These are phyloP conservation scores for Wickerhamomyces rabaulensis DNA, from an alignment of 805 yeast species.

Conservation along the genomic window DNA sequence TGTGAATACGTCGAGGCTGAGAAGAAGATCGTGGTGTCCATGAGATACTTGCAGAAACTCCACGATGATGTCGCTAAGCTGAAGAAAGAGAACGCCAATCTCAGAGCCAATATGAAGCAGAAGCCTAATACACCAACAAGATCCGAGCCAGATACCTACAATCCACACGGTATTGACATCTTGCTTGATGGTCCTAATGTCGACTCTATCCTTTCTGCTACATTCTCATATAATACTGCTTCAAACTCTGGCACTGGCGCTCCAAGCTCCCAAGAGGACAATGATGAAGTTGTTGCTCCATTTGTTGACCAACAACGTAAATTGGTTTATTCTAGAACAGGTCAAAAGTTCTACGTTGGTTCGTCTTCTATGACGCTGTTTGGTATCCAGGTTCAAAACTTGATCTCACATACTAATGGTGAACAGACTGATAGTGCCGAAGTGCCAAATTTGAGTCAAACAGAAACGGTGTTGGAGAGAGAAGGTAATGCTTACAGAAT, in stretches of 20 bases:
- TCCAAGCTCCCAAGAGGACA: constrained; percentile 1
- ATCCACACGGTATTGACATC: constrained; percentile 9
- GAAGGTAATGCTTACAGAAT: constrained; percentile 76
- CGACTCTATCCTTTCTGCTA: constrained; percentile 20
- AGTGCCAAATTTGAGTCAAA: constrained; percentile 12
- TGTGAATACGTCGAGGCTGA: constrained; percentile 74
- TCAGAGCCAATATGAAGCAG: constrained; percentile 33
- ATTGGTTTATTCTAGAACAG: constrained; percentile 67
- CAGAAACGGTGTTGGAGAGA: constrained; percentile 60
- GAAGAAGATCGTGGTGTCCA: constrained; percentile 65
- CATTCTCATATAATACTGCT: constrained; percentile 22
- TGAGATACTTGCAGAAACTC: constrained; percentile 60
- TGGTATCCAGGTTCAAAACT: constrained; percentile 69
- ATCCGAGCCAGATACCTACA: background rate
- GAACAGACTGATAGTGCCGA: constrained; percentile 19
- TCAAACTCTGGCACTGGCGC: constrained; percentile 14
- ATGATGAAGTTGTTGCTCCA: constrained; percentile 59
- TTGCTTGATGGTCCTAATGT: constrained; percentile 20
- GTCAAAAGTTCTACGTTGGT: constrained; percentile 72
- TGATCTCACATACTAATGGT: constrained; percentile 33
- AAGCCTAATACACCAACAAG: background rate
- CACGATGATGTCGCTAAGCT: constrained; percentile 63
- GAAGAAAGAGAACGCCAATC: constrained; percentile 58
- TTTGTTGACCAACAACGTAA: constrained; percentile 69
- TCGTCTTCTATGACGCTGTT: constrained; percentile 80